Base-by-base conservation (phyloP, 169 alveolate genomes). In the Plasmodium inui region DNA sequence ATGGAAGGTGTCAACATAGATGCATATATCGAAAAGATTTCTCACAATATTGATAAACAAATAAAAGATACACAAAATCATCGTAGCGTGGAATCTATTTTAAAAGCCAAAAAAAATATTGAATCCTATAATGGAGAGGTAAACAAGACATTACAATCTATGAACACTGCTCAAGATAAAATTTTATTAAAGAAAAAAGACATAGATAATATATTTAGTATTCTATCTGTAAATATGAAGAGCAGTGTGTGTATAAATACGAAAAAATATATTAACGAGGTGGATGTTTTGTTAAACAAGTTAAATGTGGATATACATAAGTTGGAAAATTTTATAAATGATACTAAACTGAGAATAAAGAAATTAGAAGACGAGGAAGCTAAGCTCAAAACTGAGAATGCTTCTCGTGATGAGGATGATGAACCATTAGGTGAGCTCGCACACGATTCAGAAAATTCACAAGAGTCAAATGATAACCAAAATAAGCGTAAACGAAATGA, bases 241-340 rank as follows among this genome's bases (percentile, higher is more conserved):
- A 78, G 41, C 1, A 19, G 84, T 37, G 26, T 41, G 26, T 78
- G 41, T 19, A 37, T 39, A 28, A 34, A 19, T 78, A 41, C 84
- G 55, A 39, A 78, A 78, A n/a, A 17, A 37, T 78, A 78, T 78
- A 78, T 78, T 34, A 37, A 78, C 8, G 84, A 78, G 61, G 84
- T 61, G 53, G 70, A 78, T 34, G 30, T 14, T 34, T 6, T 78
- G 10, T 14, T 78, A 14, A 41, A 39, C 37, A 78, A 78, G n/a
- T 78, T 78, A 39, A 37, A 39, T 1, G 22, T 12, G 44, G 53
- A 78, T 34, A 41, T 10, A 34, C 70, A 78, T 78, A 78, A 78
- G 61, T 12, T 78, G 84, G 61, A 78, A 78, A 26, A 2, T 14
- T 78, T 78, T 17, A 39, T 46, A 78, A 78, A 78, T 37, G 14